Base-by-base conservation (phyloP, 2,329 filamentous ascomycete species). In the Gnomoniopsis smithogilvyi region DNA sequence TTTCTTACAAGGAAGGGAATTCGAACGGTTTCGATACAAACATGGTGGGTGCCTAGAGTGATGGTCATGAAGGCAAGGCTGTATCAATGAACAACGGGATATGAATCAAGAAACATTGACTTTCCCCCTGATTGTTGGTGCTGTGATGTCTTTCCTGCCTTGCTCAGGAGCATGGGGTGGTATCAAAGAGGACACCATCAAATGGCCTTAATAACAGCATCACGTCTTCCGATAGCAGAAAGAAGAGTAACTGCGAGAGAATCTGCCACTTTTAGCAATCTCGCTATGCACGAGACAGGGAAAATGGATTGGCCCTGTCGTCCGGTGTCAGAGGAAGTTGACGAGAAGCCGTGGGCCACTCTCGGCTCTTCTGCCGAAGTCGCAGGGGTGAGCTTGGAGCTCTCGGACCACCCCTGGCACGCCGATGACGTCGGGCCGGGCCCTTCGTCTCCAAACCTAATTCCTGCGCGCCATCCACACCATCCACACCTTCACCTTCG, bases 401-500 rank as follows among this genome's bases (percentile, higher is more conserved):
- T 30, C 4, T 30, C 26, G 4, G 2, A 19, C 26, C 34, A 47
- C 51, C 51, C 56, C 51, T 61, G 47, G 41, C 51, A 15, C 14
- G 26, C 47, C 11, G 51, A 61, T 61, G 59, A 61, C 59, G 59
- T 61, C 59, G 56, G n/a, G n/a, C 15, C 30, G 24, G 14, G 10
- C 11, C 46, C 34, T 14, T 34, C n/a, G 34, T 45, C 48, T 45
- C 59, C 56, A 41, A 52, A 30, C 24, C 38, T n/a, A 33, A 22
- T 41, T 33, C 36, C 33, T 6, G 11, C 26, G 14, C 38, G 19
- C 24, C 21, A 19, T 3, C n/a, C 6, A 41, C 24, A 36, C 6
- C 50, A 43, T 54, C 56, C 41, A 12, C 38, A 41, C 4, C 14
- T n/a, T 14, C 38, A 15, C 8, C 4, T 30, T 30, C 26, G 8